phyloP scores from a whole-genome alignment of 345 rosid genomes.

The Boechera retrofracta region DNA sequence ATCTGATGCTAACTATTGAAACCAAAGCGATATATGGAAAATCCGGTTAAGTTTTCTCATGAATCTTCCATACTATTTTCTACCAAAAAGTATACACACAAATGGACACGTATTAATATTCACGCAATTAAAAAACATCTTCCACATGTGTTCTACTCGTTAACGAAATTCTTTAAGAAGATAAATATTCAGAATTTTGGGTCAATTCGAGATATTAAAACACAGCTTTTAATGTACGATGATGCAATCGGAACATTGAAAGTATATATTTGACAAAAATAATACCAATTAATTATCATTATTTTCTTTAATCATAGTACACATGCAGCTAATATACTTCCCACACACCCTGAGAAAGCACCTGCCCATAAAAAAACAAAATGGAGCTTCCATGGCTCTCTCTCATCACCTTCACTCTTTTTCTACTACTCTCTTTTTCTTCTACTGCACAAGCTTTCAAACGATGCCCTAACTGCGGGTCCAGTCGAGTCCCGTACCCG shows the following conservation, averaged over 20 bases:
- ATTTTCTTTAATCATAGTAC: not conserved
- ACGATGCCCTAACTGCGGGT: slow-evolving; percentile 44
- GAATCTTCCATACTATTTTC: no score
- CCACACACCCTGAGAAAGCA: slow-evolving; percentile 20
- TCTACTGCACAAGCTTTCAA: slow-evolving; percentile 12
- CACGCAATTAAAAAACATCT: no score
- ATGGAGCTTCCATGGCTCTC: slow-evolving; percentile 30
- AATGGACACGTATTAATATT: no score
- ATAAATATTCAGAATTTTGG: not conserved
- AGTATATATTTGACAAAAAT: slow-evolving; percentile 4
- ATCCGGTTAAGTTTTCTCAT: no score
- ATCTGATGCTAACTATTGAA: no score
- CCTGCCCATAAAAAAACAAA: slow-evolving; percentile 7
- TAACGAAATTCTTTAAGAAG: not conserved
- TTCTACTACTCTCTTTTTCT: not conserved
- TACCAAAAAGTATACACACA: no score
- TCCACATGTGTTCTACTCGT: no score
- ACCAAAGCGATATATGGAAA: no score
- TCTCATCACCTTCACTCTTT: slow-evolving; percentile 20
- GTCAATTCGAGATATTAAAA: slow-evolving; percentile 2
- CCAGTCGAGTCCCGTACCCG: slow-evolving; percentile 46
- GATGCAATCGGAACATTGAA: slow-evolving; percentile 32
- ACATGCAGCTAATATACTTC: slow-evolving; percentile 15
- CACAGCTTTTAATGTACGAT: slow-evolving; percentile 36
- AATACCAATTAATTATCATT: not conserved